Evolutionary conservation across 176 grass and related monocot species (phyloP).

Genomic region (Musa acuminata): DNA sequence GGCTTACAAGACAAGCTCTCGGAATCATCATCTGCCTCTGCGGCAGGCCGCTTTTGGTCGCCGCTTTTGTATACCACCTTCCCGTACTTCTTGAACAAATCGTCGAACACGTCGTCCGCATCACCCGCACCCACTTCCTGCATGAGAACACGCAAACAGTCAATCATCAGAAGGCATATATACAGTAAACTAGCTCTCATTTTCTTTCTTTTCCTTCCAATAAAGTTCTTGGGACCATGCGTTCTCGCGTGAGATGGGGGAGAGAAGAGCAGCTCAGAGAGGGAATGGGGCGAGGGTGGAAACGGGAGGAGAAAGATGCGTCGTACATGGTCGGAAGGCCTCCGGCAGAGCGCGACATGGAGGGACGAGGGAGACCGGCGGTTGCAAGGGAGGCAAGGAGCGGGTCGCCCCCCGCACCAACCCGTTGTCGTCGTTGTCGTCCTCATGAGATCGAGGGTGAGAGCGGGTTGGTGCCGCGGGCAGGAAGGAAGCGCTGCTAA

Average conservation of each 20-base stretch:
- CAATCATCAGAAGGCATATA: background rate
- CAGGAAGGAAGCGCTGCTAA: background rate
- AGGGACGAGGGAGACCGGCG: background rate
- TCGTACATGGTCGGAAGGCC: conserved; percentile 7
- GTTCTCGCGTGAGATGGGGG: background rate
- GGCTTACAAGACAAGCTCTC: conserved; percentile 70
- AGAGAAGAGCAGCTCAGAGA: background rate
- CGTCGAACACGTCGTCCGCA: conserved; percentile 71
- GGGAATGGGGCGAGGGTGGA: background rate
- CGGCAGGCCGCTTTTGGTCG: conserved; percentile 11
- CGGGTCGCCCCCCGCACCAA: background rate
- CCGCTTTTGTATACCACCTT: conserved; percentile 64
- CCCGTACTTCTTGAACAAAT: conserved; percentile 84
- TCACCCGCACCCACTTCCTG: conserved; percentile 25
- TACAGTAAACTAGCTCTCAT: no score
- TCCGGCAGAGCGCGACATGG: conserved; percentile 3
- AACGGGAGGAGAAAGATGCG: background rate
- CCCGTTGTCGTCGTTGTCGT: no score
- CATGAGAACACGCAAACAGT: background rate
- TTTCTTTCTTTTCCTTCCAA: no score
- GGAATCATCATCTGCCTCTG: conserved; percentile 63
- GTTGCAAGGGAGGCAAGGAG: background rate
- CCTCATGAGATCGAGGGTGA: background rate
- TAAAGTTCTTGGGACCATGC: no score
- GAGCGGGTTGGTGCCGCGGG: background rate